phyloP scores from a whole-genome alignment of 257 asterid genomes.

The Ocimum tenuiflorum region DNA sequence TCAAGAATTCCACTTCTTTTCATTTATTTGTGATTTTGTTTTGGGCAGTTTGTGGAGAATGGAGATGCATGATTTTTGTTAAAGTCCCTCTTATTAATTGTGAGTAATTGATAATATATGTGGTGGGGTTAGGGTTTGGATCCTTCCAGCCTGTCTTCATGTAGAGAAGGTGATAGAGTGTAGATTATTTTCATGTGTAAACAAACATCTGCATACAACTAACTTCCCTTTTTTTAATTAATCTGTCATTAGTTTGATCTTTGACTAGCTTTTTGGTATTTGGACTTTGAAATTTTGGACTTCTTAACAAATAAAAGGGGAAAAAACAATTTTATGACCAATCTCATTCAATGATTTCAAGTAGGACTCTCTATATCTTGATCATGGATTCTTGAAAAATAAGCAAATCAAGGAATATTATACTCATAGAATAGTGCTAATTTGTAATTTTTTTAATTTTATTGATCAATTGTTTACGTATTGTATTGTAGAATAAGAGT shows the following conservation, averaged over 20 bases:
- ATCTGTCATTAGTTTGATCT: constrained; percentile 30
- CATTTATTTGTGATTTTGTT: constrained; percentile 14
- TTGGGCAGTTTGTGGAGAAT: constrained; percentile 30
- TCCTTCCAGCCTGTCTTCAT: constrained; percentile 63
- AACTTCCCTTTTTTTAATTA: constrained; percentile 2
- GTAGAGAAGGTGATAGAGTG: neutral
- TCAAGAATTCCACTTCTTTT: neutral
- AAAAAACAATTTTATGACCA: neutral
- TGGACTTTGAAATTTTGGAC: constrained; percentile 27
- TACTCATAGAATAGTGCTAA: neutral
- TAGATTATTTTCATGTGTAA: constrained; percentile 17
- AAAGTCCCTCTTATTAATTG: constrained; percentile 42
- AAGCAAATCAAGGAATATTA: neutral
- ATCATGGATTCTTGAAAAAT: neutral
- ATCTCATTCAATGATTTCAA: neutral
- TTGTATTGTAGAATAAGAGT: no score
- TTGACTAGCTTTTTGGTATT: constrained; percentile 41
- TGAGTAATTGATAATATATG: constrained; percentile 39
- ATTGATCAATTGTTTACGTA: no score
- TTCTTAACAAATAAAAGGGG: neutral
- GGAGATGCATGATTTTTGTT: constrained; percentile 25
- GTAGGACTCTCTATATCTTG: neutral
- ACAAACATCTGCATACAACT: constrained; percentile 32
- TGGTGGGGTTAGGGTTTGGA: constrained; percentile 57
- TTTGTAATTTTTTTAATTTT: neutral